phyloP scores from a whole-genome alignment of 164 flowering plant species.

The Magnolia kwangsiensis region DNA sequence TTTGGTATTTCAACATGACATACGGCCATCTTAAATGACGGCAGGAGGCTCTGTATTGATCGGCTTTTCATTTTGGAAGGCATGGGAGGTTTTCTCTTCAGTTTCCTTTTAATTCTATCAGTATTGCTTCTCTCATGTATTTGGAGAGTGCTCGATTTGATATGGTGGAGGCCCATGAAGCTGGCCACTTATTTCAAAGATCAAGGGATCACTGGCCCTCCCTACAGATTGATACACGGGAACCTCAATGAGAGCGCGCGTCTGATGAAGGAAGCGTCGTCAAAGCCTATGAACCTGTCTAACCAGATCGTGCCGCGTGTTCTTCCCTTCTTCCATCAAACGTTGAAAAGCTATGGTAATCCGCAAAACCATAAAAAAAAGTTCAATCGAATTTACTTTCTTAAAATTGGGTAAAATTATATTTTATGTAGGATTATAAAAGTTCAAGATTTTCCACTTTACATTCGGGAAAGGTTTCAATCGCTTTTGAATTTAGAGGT shows the following conservation, averaged over 20 bases:
- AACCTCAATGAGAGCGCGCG: conserved; percentile 30
- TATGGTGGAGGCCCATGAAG: conserved; percentile 53
- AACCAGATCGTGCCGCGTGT: conserved; percentile 37
- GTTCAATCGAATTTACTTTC: too few species aligned
- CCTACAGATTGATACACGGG: conserved; percentile 37
- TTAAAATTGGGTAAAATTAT: background rate
- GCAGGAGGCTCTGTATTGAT: too few species aligned
- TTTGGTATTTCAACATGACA: too few species aligned
- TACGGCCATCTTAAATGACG: too few species aligned
- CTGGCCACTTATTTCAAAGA: conserved; percentile 27
- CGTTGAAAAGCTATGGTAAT: conserved; percentile 37
- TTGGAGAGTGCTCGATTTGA: background rate
- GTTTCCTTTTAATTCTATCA: background rate
- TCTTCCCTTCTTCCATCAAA: conserved; percentile 20
- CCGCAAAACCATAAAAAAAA: too few species aligned
- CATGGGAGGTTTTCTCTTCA: conserved; percentile 3
- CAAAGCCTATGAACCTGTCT: conserved; percentile 36
- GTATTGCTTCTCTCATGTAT: background rate
- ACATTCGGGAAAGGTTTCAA: too few species aligned
- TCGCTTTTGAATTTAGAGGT: too few species aligned
- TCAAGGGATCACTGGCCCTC: conserved; percentile 41
- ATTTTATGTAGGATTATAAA: too few species aligned
- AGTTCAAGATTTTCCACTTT: too few species aligned
- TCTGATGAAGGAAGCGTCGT: conserved; percentile 27
- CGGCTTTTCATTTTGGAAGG: too few species aligned